Conservation (phyloP, 768 basidiomycete species). For the Suillus americanus region DNA sequence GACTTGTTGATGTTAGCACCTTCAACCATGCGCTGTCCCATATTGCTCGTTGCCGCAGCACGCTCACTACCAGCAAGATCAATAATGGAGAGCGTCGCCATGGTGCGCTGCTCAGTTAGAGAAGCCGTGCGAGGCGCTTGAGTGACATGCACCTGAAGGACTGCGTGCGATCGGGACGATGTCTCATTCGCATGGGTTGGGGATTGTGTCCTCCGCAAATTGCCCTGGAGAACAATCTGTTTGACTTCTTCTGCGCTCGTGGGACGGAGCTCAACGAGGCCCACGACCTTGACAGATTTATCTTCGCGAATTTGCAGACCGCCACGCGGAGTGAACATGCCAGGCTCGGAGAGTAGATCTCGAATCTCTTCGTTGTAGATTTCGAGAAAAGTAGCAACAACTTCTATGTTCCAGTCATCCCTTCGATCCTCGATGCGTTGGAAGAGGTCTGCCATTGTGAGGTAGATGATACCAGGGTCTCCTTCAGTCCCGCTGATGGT, state of each 20-base stretch:
- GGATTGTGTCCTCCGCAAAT: conserved; percentile 85
- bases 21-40: conserved; percentile 98
- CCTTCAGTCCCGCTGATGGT: conserved; percentile 91
- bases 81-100: conserved; percentile 95
- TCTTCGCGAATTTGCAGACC: conserved; percentile 94
- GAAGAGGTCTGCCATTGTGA: conserved; percentile 97
- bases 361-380: conserved; percentile 99
- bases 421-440: conserved; percentile 85
- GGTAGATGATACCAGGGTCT: conserved; percentile 93
- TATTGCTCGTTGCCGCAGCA: conserved; percentile 93
- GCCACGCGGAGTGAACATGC: conserved; percentile 63
- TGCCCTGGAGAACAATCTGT: conserved; percentile 87
- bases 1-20: conserved; percentile 99
- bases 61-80: conserved; percentile 97
- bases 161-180: conserved; percentile 96
- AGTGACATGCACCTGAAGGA: conserved; percentile 91
- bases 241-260: conserved; percentile 90
- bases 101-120: conserved; percentile 75
- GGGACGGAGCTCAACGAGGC: conserved; percentile 81
- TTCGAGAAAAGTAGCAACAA: conserved; percentile 94
- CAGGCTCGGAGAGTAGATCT: conserved; percentile 83
- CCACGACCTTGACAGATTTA: conserved; percentile 87
- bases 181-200: conserved; percentile 96
- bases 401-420: conserved; percentile 83
- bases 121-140: conserved; percentile 86